phyloP scores from a whole-genome alignment of 2,329 filamentous ascomycete species.

The Oidium heveae region DNA sequence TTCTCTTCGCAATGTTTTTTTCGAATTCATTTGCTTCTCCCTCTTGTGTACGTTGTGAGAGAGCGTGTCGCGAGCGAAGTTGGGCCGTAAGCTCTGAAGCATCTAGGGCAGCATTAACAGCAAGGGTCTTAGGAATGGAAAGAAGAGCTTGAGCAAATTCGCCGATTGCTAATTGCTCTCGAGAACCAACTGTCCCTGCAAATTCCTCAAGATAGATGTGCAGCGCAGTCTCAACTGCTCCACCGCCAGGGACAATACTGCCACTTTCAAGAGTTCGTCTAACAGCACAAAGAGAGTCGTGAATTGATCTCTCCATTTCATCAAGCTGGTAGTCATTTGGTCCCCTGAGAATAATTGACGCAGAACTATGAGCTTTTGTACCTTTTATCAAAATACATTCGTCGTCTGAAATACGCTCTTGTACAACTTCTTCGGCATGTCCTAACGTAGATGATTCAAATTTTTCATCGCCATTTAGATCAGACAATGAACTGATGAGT shows the following conservation, averaged over 20 bases:
- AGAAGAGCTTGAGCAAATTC: slow-evolving; percentile 92
- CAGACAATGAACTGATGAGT: slow-evolving; percentile 75
- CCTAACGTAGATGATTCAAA: slow-evolving; percentile 82
- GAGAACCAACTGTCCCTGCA: slow-evolving; percentile 84
- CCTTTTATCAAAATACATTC: slow-evolving; percentile 95
- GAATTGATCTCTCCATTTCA: slow-evolving; percentile 96
- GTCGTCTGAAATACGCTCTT: slow-evolving; percentile 95
- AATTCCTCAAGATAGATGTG: slow-evolving; percentile 99
- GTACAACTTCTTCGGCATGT: slow-evolving; percentile 82
- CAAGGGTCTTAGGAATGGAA: slow-evolving; percentile 83
- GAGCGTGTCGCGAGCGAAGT: slow-evolving; percentile 75
- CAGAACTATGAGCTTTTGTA: slow-evolving; percentile 79
- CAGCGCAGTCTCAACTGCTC: slow-evolving; percentile 91
- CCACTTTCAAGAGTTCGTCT: slow-evolving; percentile 94
- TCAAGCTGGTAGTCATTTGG: slow-evolving; percentile 92
- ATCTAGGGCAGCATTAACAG: slow-evolving; percentile 92
- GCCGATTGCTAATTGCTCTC: slow-evolving; percentile 91
- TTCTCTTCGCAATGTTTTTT: slow-evolving; percentile 74
- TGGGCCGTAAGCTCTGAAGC: slow-evolving; percentile 86
- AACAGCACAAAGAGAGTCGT: slow-evolving; percentile 88
- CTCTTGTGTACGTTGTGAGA: slow-evolving; percentile 77
- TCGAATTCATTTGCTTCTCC: slow-evolving; percentile 67
- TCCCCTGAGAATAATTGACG: slow-evolving; percentile 86
- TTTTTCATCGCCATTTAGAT: slow-evolving; percentile 90
- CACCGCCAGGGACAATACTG: slow-evolving; percentile 86